Evolutionary conservation across 2,329 filamentous ascomycete genomes (phyloP), one percentile per base, ranked within the genome.

Genomic region (Emergomyces pasteurianus): DNA sequence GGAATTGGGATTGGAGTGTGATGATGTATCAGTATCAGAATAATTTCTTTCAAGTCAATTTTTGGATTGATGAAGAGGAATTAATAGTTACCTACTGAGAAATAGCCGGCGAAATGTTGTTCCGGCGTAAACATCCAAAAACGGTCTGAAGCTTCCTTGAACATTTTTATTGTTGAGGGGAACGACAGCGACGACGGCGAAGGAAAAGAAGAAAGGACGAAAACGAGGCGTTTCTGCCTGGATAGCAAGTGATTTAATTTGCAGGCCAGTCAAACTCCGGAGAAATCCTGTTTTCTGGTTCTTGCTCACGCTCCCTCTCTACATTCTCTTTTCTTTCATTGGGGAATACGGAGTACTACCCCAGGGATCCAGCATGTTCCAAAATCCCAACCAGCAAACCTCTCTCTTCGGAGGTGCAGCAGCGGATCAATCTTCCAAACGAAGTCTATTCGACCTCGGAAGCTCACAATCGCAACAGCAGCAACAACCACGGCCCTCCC

Each of bases 371-470:
- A 47, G 42, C 31, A 60, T 57, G 55, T 60, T 57, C 31, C 23
- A 46, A 52, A 16, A 21, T n/a, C 16, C 60, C 26, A 42, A 23
- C 14, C 56, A 58, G 28, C 43, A 23, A 34, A 40, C 31, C 46
- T 62, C 50, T 16, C 34, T 61, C 23, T 59, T 62, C 21, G 57
- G 58, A 36, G 60, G 36, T 26, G 34, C 57, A 42, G 26, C 58
- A 7, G 26, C 47, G 26, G 53, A 59, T 40, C 64, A 63, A 59
- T 42, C 61, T 40, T 60, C 59, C 16, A 65, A 63, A 56, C 52
- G 63, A 59, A 43, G 53, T n/a, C 23, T 62, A 28, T 61, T 65
- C 26, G 64, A 62, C 18, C 31, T 42, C 40, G 42, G 40, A 6
- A 43, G 21, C 12, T 58, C 58, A 16, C 55, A 56, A 53, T 52